phyloP scores from a whole-genome alignment of 2,329 filamentous ascomycete species.

The Lecanosticta acicola region DNA sequence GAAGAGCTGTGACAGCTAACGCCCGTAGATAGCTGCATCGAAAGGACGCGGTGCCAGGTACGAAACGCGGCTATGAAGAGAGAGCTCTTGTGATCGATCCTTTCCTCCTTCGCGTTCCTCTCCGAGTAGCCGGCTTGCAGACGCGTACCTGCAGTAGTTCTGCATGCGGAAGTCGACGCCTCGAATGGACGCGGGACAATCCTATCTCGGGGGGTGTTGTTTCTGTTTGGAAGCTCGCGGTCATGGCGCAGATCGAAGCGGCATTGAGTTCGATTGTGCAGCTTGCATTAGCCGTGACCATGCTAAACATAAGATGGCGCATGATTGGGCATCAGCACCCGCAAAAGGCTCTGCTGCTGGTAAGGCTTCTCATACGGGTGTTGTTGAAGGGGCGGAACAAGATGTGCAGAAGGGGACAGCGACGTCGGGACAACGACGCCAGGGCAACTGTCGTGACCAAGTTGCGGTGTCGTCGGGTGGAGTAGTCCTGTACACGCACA shows the following conservation, averaged over 20 bases:
- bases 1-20: not conserved
- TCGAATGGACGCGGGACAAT: slow-evolving; percentile 1
- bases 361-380: no score
- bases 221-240: not conserved
- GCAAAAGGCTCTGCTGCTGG: not conserved
- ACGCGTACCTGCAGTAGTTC: slow-evolving; percentile 18
- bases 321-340: slow-evolving; percentile 1
- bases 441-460: slow-evolving; percentile 2
- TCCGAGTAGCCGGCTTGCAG: no score
- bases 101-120: no score
- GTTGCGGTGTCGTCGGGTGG: not conserved
- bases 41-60: not conserved
- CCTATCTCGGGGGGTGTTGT: not conserved
- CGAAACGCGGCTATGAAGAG: no score
- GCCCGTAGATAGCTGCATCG: not conserved
- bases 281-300: slow-evolving; percentile 1
- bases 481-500: not conserved
- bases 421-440: slow-evolving; percentile 1
- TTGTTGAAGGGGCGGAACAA: no score
- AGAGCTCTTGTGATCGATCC: no score
- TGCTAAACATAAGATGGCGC: not conserved
- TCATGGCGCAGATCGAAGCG: slow-evolving; percentile 1
- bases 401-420: not conserved
- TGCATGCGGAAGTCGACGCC: slow-evolving; percentile 8
- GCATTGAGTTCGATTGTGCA: slow-evolving; percentile 8